Evolutionary conservation across 2,329 filamentous ascomycete species (phyloP).

Genomic region (Sporothrix curviconia): DNA sequence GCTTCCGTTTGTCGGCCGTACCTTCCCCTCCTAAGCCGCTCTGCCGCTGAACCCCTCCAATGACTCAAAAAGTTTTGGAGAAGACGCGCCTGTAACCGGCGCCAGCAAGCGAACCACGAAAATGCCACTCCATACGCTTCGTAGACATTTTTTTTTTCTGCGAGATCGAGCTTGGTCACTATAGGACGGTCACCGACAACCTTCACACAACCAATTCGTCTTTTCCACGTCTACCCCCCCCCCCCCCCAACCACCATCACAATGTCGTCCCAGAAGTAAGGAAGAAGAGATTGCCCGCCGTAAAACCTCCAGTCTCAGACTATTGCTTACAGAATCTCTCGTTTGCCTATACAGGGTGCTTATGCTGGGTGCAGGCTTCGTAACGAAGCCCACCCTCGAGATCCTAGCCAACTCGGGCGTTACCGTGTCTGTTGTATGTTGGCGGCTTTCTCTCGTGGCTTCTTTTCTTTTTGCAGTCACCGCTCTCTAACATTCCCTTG

Average conservation of each 20-base stretch:
- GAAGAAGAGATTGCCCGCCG: not conserved
- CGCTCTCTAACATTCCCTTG: not conserved
- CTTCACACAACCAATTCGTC: conserved; percentile 2
- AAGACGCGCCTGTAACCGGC: conserved; percentile 5
- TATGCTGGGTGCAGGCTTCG: conserved; percentile 50
- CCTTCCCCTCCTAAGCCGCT: conserved; percentile 7
- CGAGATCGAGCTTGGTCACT: not conserved
- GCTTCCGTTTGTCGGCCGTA: conserved; percentile 12
- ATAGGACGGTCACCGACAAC: not conserved
- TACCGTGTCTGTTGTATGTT: conserved; percentile 60
- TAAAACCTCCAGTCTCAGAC: not conserved
- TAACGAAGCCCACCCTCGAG: conserved; percentile 59
- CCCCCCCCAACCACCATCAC: not conserved
- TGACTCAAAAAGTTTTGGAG: conserved; percentile 10
- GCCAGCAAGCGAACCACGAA: conserved; percentile 6
- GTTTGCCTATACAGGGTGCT: conserved; percentile 18
- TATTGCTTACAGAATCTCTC: not conserved
- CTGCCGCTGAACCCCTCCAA: conserved; percentile 13
- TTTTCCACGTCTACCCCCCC: not conserved
- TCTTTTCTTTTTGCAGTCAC: not conserved
- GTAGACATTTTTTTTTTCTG: conserved; percentile 8
- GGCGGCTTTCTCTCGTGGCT: conserved; percentile 19
- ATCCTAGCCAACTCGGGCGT: conserved; percentile 55
- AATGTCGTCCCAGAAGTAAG: conserved; percentile 15
- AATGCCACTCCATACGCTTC: not conserved